Evolutionary conservation across 441 rosid species (phyloP), one percentile per base, ranked within the genome.

Genomic region (Gossypium schwendimanii): DNA sequence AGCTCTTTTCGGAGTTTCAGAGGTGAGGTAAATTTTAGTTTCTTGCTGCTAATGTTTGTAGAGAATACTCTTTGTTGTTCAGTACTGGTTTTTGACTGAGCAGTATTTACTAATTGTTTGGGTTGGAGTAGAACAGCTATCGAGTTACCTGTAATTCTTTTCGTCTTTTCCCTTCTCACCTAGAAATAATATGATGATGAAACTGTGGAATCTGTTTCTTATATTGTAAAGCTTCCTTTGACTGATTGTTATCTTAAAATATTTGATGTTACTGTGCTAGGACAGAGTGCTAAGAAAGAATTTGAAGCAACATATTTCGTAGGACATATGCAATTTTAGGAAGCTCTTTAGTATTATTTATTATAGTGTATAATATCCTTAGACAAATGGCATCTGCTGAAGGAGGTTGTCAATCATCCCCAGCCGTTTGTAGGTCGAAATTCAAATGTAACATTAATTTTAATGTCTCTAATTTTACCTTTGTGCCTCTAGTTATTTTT

Each of bases 1-100:
- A 87, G 83, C 91, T 91, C 52, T 91, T 89, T 49, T 73, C 93
- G 4, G 94, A 88, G 28, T 91, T 73, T 72, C 87, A 83, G 80
- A 91, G 98, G 63, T 58, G 63, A 58, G 36, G 93, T 89, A 83
- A 74, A 44, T 3, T 61, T 15, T 39, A 2, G 15, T 53, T 52
- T 23, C 21, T 6, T 71, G 6, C 54, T 31, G 72, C 52, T 17
- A 10, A 20, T 6, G 39, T 59, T 73, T 69, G 31, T 53, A 14
- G 23, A 12, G 10, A 20, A 31, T 55, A 11, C 33, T 15, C 57
- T 14, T 28, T 69, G 17, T 26, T 68, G 8, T 49, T 24, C 24
- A 11, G n/a, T 4, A 9, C 60, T 14, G 53, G 11, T 11, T 12
- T 45, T 69, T 53, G 31, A 23, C 36, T 6, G 18, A 8, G 26